Conservation (phyloP, 805 yeast genomes). For the Saturnispora bothae region DNA sequence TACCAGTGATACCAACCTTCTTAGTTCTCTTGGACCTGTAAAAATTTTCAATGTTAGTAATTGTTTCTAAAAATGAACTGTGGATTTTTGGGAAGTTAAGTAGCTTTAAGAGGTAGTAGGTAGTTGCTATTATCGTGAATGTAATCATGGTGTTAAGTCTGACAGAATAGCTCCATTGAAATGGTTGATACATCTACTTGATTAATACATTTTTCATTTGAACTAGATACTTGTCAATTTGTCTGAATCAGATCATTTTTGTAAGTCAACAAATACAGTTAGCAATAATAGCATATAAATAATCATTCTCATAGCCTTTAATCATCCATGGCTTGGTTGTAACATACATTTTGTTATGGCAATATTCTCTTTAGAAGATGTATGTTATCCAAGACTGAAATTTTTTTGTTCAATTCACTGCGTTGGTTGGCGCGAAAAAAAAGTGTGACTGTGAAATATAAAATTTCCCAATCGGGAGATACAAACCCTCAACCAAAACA, state of each 20-base stretch:
- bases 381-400: slow-evolving; percentile 3
- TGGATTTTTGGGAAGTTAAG: neutral
- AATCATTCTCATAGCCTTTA: too few species aligned
- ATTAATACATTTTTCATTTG: too few species aligned
- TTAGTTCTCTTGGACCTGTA: slow-evolving; percentile 98
- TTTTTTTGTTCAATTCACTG: slow-evolving; percentile 1
- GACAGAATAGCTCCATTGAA: too few species aligned
- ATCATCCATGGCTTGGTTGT: neutral
- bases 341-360: slow-evolving; percentile 8
- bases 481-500: slow-evolving; percentile 2
- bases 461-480: neutral
- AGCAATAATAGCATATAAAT: too few species aligned
- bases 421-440: neutral
- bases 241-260: neutral
- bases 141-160: too few species aligned
- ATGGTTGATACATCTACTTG: too few species aligned
- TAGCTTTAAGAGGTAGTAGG: neutral
- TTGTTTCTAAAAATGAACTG: too few species aligned
- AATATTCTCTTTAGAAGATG: neutral
- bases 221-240: too few species aligned
- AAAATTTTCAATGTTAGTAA: slow-evolving; percentile 6
- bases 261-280: too few species aligned
- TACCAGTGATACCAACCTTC: slow-evolving; percentile 99
- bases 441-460: slow-evolving; percentile 6
- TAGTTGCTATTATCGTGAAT: too few species aligned